Evolutionary conservation across 371 early-diverging fungal species (phyloP).

Genomic region (Nosema muscidifuracis): DNA sequence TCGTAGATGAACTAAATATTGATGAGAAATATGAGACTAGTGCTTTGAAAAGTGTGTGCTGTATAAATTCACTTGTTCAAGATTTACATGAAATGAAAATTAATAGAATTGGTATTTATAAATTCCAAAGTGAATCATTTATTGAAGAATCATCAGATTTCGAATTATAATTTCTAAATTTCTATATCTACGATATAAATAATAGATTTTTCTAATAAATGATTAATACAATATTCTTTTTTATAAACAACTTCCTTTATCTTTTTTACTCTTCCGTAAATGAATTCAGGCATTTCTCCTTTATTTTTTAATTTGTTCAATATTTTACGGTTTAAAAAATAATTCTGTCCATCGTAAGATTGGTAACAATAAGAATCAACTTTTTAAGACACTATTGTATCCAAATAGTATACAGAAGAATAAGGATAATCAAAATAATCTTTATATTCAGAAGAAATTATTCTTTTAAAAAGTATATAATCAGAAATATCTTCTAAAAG

Average conservation of each 20-base stretch:
- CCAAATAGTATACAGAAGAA: not conserved
- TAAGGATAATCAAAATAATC: constrained; percentile 3
- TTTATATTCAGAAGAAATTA: not conserved
- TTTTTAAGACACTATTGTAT: not conserved
- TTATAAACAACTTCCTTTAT: not conserved
- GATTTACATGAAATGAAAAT: constrained; percentile 52
- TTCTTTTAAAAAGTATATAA: not conserved
- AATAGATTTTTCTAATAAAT: constrained; percentile 1
- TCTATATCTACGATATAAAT: constrained; percentile 11
- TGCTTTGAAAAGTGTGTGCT: constrained; percentile 40
- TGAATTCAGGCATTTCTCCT: not conserved
- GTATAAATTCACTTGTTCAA: constrained; percentile 36
- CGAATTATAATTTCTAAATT: not conserved
- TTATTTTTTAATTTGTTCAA: not conserved
- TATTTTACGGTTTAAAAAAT: not conserved
- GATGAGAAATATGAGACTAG: constrained; percentile 27
- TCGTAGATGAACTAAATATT: constrained; percentile 17
- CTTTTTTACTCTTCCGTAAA: not conserved
- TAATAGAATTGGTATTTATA: constrained; percentile 42
- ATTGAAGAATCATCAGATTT: constrained; percentile 15
- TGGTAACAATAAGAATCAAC: constrained; percentile 4
- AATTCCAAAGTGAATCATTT: constrained; percentile 31
- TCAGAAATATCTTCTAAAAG: not conserved
- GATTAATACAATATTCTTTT: too few species aligned
- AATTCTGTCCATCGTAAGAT: not conserved